These are phyloP conservation scores for Medicago truncatula DNA, from an alignment of 306 rosid species.

Conservation along the genomic window DNA sequence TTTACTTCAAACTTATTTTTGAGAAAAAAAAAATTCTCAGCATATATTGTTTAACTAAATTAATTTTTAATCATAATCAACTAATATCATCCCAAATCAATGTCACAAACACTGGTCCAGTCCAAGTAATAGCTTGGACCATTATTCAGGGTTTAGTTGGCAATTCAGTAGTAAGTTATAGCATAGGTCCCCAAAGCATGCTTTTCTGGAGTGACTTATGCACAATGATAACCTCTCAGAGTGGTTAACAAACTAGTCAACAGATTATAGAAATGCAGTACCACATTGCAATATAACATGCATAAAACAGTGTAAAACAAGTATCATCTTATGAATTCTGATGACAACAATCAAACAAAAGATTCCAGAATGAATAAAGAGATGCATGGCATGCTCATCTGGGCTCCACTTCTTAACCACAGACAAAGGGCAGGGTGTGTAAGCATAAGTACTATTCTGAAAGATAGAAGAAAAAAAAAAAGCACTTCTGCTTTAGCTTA, in stretches of 20 bases:
- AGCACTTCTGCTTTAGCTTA: conserved; percentile 19
- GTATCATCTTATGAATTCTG: conserved; percentile 28
- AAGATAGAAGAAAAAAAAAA: not conserved
- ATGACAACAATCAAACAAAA: conserved; percentile 37
- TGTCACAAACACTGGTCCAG: not conserved
- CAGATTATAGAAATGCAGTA: conserved; percentile 25
- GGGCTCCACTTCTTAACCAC: conserved; percentile 41
- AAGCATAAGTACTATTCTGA: conserved; percentile 33
- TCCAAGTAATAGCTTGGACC: conserved; percentile 30
- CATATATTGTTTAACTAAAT: not conserved
- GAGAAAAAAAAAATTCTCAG: not conserved
- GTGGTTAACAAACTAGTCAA: conserved; percentile 34
- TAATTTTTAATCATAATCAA: not conserved
- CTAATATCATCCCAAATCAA: not conserved
- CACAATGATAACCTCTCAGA: conserved; percentile 25
- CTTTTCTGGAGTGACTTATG: conserved; percentile 31
- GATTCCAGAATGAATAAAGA: conserved; percentile 35
- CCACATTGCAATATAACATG: conserved; percentile 29
- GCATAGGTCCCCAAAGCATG: conserved; percentile 39
- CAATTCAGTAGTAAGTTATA: not conserved
- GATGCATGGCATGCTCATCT: conserved; percentile 35
- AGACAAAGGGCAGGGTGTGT: conserved; percentile 19
- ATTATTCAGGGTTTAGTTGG: conserved; percentile 38
- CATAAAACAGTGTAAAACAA: conserved; percentile 25
- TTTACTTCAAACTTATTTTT: not conserved